Evolutionary conservation across 768 basidiomycete genomes (phyloP), one percentile per base, ranked within the genome.

Genomic region (Cystofilobasidium macerans): DNA sequence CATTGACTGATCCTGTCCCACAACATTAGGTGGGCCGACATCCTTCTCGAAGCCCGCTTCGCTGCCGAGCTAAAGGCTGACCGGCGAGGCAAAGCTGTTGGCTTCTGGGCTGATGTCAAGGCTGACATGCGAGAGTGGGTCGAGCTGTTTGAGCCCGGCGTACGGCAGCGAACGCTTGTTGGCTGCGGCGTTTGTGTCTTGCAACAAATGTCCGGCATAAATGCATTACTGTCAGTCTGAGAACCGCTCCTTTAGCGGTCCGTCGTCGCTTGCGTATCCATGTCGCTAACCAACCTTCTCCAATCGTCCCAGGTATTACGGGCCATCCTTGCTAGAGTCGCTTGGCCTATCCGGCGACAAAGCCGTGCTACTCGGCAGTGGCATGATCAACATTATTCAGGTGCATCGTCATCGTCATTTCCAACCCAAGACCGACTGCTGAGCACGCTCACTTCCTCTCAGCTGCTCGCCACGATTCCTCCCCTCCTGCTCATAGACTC

Each of bases 161-260:
- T 85, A 71, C 75, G 82, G 20, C 77, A 80, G 61, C 80, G 87
- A 38, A 89, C 88, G 0, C 74, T 82, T 72, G 81, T 89, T 43
- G 87, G 86, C 3, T 78, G 87, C 11, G 75, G 84, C 72, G 82
- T 88, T 70, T 88, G 88, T 85, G 83, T 87, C 60, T 89, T 89
- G 71, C 88, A 90, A 75, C 88, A 88, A 87, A 69, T 45, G 84
- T 76, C 84, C 65, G 88, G 88, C 1, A 90, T 89, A 69, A 90
- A 89, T 71, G 87, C 88, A 13, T 73, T 90, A 36, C 77, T 89
- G 14, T 90, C 6, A 40, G 40, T 43, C 26, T 45, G 47, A n/a
- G 28, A 38, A 28, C 26, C 8, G 14, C 26, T 5, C 54, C 54
- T n/a, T n/a, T n/a, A n/a, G n/a, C n/a, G n/a, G n/a, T 26, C 36